These are phyloP conservation scores for Cronartium quercuum DNA, from an alignment of 1,284 basidiomycete species.

Conservation along the genomic window DNA sequence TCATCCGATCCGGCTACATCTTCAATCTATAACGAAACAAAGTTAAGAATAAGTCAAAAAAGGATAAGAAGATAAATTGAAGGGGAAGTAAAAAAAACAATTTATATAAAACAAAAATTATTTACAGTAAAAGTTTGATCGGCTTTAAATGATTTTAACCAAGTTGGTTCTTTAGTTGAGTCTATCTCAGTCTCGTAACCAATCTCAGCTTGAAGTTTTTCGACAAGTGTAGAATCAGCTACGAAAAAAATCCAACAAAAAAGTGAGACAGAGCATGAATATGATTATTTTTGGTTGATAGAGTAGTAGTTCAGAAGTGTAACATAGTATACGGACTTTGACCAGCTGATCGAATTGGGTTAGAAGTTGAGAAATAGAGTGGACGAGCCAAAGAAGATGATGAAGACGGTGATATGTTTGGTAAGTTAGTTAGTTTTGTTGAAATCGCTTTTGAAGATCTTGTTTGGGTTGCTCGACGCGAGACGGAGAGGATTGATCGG, in stretches of 20 bases:
- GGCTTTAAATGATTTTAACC: conserved; percentile 34
- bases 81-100: background rate
- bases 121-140: conserved; percentile 35
- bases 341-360: background rate
- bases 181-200: conserved; percentile 22
- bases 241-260: background rate
- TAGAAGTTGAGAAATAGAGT: background rate
- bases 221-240: conserved; percentile 30
- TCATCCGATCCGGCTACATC: conserved; percentile 28
- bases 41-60: background rate
- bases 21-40: background rate
- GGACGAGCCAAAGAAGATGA: background rate
- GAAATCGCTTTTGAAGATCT: background rate
- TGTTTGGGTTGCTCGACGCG: background rate
- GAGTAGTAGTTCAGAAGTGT: background rate
- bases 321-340: background rate
- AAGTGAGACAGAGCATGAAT: background rate
- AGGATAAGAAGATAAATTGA: background rate
- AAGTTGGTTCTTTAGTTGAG: conserved; percentile 24
- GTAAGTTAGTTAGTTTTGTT: no score
- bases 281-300: background rate
- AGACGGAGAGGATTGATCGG: background rate
- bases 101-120: background rate
- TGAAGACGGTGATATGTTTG: no score
- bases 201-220: conserved; percentile 29